Base-by-base conservation (phyloP, 495 filamentous ascomycete species). In the Tuber magnatum region DNA sequence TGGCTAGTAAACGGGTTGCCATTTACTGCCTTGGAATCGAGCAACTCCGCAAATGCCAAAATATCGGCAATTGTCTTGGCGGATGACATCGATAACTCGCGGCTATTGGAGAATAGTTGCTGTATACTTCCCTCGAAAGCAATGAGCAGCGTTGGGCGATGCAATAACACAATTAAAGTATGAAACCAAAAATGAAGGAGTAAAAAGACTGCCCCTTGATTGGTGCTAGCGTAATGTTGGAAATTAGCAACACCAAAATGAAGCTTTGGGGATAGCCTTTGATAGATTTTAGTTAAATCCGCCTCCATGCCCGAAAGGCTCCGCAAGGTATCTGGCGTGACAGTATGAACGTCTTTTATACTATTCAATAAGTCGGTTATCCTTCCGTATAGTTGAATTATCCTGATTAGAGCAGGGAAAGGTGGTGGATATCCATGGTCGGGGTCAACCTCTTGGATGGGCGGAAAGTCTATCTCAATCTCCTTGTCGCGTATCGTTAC, bases 151-250 rank as follows among this genome's bases (percentile, higher is more conserved):
- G 92, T 93, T 1, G 93, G 93, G 75, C 93, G 92, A 80, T 96
- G 92, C 16, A 96, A 86, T 14, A 96, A 86, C 46, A 94, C 92
- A 73, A 96, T 93, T 61, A 94, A 84, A 0, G 93, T 92, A 79
- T 96, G 93, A 80, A 94, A 94, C 93, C 93, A 96, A 81, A 94
- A 93, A 81, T 96, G 93, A 42, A 94, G 85, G n/a, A 96, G 86
- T 72, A 94, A 91, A 75, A 94, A 96, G 69, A 92, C 94, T 18
- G 92, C 92, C 41, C 92, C 91, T 76, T 94, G 91, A 56, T 91
- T 89, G 42, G 87, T 87, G 80, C 90, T 91, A 22, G 92, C 90
- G 79, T 94, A 93, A 35, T 90, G 86, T 77, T 90, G 89, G 78
- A 94, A 93, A 82, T 94, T 94, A 71, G 87, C 85, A 24, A 90